phyloP scores from a whole-genome alignment of 352 stramenopile species.

The Peronospora farinosa region DNA sequence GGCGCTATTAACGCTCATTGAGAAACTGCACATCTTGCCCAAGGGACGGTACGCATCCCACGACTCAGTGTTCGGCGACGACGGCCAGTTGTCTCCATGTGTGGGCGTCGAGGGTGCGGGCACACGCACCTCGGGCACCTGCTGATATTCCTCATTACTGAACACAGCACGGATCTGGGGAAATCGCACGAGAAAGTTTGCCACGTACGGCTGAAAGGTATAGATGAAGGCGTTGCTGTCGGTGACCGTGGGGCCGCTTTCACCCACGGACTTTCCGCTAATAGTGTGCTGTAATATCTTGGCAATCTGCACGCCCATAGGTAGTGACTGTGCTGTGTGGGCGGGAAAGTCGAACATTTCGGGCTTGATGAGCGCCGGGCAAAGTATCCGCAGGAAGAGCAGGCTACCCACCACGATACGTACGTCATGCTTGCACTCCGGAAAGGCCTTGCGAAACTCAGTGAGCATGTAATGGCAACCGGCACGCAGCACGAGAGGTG shows the following conservation, averaged over 20 bases:
- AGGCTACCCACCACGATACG: constrained; percentile 72
- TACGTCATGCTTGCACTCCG: constrained; percentile 45
- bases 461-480: constrained; percentile 62
- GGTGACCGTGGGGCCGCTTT: constrained; percentile 39
- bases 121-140: constrained; percentile 13
- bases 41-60: constrained; percentile 36
- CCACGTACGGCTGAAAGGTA: constrained; percentile 56
- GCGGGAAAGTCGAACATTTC: constrained; percentile 69
- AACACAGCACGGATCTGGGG: constrained; percentile 41
- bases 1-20: constrained; percentile 43
- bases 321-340: constrained; percentile 46
- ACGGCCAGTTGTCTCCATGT: constrained; percentile 23
- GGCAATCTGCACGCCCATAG: constrained; percentile 62
- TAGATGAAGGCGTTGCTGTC: constrained; percentile 60
- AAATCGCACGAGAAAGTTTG: constrained; percentile 55
- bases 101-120: constrained; percentile 24
- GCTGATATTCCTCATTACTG: constrained; percentile 20
- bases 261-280: constrained; percentile 44
- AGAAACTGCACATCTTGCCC: constrained; percentile 53
- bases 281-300: constrained; percentile 78
- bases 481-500: constrained; percentile 64
- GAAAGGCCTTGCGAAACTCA: constrained; percentile 69
- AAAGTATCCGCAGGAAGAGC: constrained; percentile 72
- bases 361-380: constrained; percentile 74
- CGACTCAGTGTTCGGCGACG: constrained; percentile 15